Evolutionary conservation across 1,139 yeast species (phyloP).

Genomic region (Suhomyces bokatorum): DNA sequence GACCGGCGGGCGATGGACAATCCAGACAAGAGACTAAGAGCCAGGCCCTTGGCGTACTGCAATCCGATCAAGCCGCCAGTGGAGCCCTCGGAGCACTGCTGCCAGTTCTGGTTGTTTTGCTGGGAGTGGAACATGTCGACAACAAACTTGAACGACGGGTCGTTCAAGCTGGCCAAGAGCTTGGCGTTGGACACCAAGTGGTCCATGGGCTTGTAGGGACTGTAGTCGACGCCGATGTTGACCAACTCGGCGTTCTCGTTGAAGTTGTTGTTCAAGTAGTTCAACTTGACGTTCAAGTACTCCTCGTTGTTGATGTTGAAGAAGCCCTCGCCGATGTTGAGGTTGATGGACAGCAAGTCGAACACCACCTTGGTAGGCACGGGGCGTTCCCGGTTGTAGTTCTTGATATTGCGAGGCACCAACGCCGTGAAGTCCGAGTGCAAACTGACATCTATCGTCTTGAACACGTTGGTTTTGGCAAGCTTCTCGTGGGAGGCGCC

Average conservation of each 20-base stretch:
- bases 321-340: conserved; percentile 39
- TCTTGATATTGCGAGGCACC: conserved; percentile 25
- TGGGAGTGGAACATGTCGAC: conserved; percentile 37
- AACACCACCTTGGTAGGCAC: conserved; percentile 41
- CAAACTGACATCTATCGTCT: conserved; percentile 33
- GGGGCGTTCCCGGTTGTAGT: conserved; percentile 38
- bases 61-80: conserved; percentile 50
- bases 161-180: conserved; percentile 38
- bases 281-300: conserved; percentile 38
- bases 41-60: conserved; percentile 24
- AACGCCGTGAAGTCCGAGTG: conserved; percentile 35
- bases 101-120: conserved; percentile 45
- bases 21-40: conserved; percentile 35
- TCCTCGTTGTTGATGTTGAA: conserved; percentile 44
- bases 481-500: conserved; percentile 31
- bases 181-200: conserved; percentile 38
- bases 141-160: conserved; percentile 43
- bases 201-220: conserved; percentile 49
- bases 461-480: conserved; percentile 47
- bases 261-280: conserved; percentile 46
- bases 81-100: conserved; percentile 33
- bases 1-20: conserved; percentile 44
- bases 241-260: conserved; percentile 47
- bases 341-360: conserved; percentile 35
- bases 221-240: conserved; percentile 43